These are phyloP conservation scores for Austroboletus sp. DNA, from an alignment of 1,284 basidiomycete genomes.

Conservation along the genomic window DNA sequence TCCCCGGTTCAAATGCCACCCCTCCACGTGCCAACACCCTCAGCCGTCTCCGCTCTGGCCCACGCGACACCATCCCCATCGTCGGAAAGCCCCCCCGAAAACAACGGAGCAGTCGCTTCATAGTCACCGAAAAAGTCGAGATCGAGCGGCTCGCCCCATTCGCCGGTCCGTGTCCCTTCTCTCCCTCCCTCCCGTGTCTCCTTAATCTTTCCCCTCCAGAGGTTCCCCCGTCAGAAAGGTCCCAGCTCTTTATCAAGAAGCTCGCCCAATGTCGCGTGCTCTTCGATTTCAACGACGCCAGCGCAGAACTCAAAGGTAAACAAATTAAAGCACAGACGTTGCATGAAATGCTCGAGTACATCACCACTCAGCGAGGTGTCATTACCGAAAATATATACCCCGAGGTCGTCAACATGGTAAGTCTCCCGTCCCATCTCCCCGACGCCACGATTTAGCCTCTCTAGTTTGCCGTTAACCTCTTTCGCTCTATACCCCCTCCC, in stretches of 20 bases:
- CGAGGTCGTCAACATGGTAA: conserved; percentile 95
- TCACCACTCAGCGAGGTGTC: conserved; percentile 92
- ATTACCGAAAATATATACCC: conserved; percentile 98
- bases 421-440: conserved; percentile 22
- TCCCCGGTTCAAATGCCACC: conserved; percentile 39
- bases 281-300: conserved; percentile 99
- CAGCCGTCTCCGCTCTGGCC: conserved; percentile 64
- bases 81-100: conserved; percentile 92
- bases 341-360: conserved; percentile 98
- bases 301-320: conserved; percentile 91
- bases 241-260: conserved; percentile 91
- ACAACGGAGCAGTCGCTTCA: conserved; percentile 91
- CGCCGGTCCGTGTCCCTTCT: conserved; percentile 49
- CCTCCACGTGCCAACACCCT: conserved; percentile 60
- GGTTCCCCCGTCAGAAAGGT: conserved; percentile 81
- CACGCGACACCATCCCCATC: conserved; percentile 92
- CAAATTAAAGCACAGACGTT: conserved; percentile 97
- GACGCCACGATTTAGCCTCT: conserved; percentile 11
- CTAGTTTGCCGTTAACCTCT: conserved; percentile 94
- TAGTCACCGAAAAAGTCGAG: conserved; percentile 93
- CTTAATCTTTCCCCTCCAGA: conserved; percentile 47
- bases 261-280: conserved; percentile 93
- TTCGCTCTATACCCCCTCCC: conserved; percentile 98
- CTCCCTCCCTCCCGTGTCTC: not conserved
- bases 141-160: conserved; percentile 94